phyloP scores from a whole-genome alignment of 2,329 filamentous ascomycete species.

The Arthrinium phaeospermum region DNA sequence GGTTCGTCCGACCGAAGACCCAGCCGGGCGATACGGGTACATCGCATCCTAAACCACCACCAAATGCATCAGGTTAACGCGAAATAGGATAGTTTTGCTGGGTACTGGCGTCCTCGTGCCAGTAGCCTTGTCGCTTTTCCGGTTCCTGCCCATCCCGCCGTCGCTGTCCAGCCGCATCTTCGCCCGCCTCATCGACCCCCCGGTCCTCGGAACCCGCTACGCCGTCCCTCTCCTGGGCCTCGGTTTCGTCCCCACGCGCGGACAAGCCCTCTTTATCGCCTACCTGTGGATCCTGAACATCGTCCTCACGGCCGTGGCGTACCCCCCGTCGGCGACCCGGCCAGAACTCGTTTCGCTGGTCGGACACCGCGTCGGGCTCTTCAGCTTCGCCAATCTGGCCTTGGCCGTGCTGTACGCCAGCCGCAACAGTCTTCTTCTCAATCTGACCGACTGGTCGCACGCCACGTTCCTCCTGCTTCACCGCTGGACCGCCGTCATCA shows the following conservation, averaged over 20 bases:
- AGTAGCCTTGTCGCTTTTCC: neutral
- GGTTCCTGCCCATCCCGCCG: neutral
- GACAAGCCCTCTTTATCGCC: neutral
- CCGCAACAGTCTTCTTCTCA: conserved; percentile 45
- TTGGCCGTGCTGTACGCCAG: conserved; percentile 41
- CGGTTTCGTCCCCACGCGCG: neutral
- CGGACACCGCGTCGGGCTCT: neutral
- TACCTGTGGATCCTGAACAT: neutral
- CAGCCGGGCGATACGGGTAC: neutral
- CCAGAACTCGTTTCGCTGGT: neutral
- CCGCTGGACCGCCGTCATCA: conserved; percentile 38
- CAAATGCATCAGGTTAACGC: neutral
- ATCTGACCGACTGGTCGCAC: conserved; percentile 44
- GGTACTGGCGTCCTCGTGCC: neutral
- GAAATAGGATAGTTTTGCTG: no score
- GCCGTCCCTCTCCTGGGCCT: neutral
- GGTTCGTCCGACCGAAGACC: no score
- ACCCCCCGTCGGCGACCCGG: neutral
- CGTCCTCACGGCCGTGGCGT: neutral
- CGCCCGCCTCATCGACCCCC: neutral
- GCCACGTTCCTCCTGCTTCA: conserved; percentile 44
- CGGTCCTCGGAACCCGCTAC: neutral
- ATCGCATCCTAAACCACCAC: neutral
- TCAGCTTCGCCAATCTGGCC: conserved; percentile 34
- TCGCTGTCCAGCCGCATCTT: neutral